These are phyloP conservation scores for Debaryomyces robertsiae DNA, from an alignment of 1,139 yeast species.

Conservation along the genomic window DNA sequence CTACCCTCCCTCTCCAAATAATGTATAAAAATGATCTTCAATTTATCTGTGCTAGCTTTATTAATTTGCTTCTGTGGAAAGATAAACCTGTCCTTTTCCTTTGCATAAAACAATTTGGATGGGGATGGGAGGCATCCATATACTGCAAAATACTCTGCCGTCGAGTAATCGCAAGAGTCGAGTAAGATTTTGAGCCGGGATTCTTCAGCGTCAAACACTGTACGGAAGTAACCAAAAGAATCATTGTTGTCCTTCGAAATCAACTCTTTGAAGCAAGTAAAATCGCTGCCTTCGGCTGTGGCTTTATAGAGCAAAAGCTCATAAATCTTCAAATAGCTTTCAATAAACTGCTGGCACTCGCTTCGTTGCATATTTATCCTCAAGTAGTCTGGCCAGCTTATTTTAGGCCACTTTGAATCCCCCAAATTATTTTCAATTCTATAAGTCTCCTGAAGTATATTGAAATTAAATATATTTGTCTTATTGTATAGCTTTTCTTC, in stretches of 20 bases:
- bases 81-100: conserved; percentile 5
- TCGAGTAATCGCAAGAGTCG: conserved; percentile 29
- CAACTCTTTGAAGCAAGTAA: not conserved
- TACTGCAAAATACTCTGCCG: conserved; percentile 38
- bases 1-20: conserved; percentile 22
- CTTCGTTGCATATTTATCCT: conserved; percentile 26
- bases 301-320: conserved; percentile 29
- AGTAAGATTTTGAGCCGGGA: conserved; percentile 16
- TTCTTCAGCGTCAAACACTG: conserved; percentile 7
- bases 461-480: conserved; percentile 26
- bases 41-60: conserved; percentile 6
- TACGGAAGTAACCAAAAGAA: conserved; percentile 15
- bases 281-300: not conserved
- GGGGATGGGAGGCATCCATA: conserved; percentile 28
- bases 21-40: conserved; percentile 21
- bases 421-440: conserved; percentile 32
- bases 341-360: conserved; percentile 32
- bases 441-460: conserved; percentile 30
- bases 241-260: not conserved
- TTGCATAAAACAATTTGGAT: conserved; percentile 21
- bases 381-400: conserved; percentile 42
- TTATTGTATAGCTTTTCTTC: conserved; percentile 20
- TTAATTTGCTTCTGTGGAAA: not conserved
- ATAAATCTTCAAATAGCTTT: conserved; percentile 35
- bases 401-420: conserved; percentile 39